Percentiles rank a stretch among this genome's conserved stretches.
Evolutionary conservation across 208 protist species (phyloP).

Genomic region (Phytomonas sp.): DNA sequence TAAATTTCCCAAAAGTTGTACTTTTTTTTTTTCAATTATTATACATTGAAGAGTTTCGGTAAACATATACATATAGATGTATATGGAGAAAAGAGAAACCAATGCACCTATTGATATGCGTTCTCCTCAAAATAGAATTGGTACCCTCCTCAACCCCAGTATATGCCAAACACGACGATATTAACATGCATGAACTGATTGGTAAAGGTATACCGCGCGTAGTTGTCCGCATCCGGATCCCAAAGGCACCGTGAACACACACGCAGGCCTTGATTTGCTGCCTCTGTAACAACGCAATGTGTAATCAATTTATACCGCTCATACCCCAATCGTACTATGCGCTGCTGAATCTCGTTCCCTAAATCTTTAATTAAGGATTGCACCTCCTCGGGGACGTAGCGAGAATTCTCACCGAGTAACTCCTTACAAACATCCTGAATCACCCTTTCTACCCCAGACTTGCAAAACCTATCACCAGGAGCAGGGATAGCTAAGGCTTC

Average conservation of each 20-base stretch:
- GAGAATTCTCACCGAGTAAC: constrained; percentile 49
- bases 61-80: constrained; percentile 1
- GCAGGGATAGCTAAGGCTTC: constrained; percentile 61
- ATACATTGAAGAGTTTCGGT: not conserved
- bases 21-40: not conserved
- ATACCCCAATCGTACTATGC: constrained; percentile 81
- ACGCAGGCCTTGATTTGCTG: constrained; percentile 77
- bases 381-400: constrained; percentile 66
- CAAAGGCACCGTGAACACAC: constrained; percentile 84
- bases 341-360: constrained; percentile 83
- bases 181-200: constrained; percentile 72
- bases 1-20: not conserved
- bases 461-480: constrained; percentile 67
- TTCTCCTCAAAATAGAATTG: not conserved
- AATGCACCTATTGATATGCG: not conserved
- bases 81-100: constrained; percentile 3
- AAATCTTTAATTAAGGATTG: constrained; percentile 81
- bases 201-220: constrained; percentile 69
- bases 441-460: constrained; percentile 62
- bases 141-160: constrained; percentile 58
- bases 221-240: constrained; percentile 89
- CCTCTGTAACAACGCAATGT: constrained; percentile 74
- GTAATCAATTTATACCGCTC: constrained; percentile 89
- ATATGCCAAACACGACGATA: constrained; percentile 64
- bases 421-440: constrained; percentile 68